Evolutionary conservation across 495 filamentous ascomycete species (phyloP), one percentile per base, ranked within the genome.

Genomic region (Pyrenopolyporus hunteri): DNA sequence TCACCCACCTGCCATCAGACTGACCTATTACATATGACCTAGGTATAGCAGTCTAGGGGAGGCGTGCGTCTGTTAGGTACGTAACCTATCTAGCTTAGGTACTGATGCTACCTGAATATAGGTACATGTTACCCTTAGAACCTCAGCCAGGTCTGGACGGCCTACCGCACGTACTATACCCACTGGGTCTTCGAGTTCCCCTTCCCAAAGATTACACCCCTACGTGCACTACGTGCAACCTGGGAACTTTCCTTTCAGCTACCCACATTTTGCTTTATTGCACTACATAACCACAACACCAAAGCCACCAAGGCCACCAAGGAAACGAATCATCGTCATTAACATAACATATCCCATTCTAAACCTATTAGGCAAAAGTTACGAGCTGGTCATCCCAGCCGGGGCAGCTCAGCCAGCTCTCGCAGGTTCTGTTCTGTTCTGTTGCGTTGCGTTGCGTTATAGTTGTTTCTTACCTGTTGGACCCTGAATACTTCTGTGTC

Each of bases 1-100:
- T 57, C 46, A 64, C 43, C 47, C 48, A 59, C 49, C 55, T 54
- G 54, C 49, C n/a, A n/a, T n/a, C n/a, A n/a, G n/a, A n/a, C n/a
- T n/a, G n/a, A n/a, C n/a, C n/a, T n/a, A n/a, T n/a, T n/a, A n/a
- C n/a, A n/a, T n/a, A n/a, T n/a, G n/a, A n/a, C n/a, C n/a, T n/a
- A n/a, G n/a, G n/a, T n/a, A n/a, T n/a, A n/a, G n/a, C n/a, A n/a
- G n/a, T n/a, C n/a, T n/a, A n/a, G n/a, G n/a, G n/a, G n/a, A n/a
- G n/a, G n/a, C n/a, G n/a, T n/a, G n/a, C n/a, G n/a, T n/a, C n/a
- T n/a, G n/a, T n/a, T n/a, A n/a, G n/a, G n/a, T n/a, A n/a, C n/a
- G n/a, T n/a, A n/a, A n/a, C n/a, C n/a, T n/a, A n/a, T n/a, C n/a
- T n/a, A n/a, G n/a, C n/a, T n/a, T n/a, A n/a, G n/a, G 54, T 26